Conservation (phyloP, 2,329 filamentous ascomycete genomes). For the Apiospora aurea region DNA sequence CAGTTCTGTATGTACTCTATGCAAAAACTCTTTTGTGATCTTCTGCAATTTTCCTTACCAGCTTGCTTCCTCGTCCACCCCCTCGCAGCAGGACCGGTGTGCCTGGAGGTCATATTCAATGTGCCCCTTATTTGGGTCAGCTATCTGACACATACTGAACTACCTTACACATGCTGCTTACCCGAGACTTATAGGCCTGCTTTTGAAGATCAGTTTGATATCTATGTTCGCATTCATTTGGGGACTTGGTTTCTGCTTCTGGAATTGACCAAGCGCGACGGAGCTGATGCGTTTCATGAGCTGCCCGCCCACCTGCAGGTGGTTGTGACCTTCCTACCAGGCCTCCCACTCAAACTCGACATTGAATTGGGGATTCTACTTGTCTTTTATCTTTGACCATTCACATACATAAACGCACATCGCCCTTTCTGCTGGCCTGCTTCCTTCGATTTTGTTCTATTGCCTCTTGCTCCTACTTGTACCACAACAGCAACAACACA, state of each 20-base stretch:
- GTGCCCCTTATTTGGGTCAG: neutral
- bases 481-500: conserved; percentile 28
- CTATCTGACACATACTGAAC: neutral
- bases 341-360: neutral
- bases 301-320: neutral
- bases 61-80: neutral
- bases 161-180: neutral
- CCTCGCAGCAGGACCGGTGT: neutral
- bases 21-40: neutral
- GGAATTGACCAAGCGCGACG: neutral
- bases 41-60: too few species aligned
- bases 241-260: neutral
- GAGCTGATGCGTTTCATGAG: neutral
- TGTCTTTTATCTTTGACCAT: neutral
- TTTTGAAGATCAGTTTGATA: neutral
- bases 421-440: neutral
- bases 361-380: neutral
- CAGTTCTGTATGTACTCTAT: neutral
- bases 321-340: neutral
- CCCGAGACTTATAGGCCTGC: neutral
- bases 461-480: neutral
- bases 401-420: too few species aligned
- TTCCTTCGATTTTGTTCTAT: neutral
- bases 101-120: neutral
- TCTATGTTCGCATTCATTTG: neutral